Conservation (phyloP, 768 basidiomycete species). For the Tylopilus balloui region DNA sequence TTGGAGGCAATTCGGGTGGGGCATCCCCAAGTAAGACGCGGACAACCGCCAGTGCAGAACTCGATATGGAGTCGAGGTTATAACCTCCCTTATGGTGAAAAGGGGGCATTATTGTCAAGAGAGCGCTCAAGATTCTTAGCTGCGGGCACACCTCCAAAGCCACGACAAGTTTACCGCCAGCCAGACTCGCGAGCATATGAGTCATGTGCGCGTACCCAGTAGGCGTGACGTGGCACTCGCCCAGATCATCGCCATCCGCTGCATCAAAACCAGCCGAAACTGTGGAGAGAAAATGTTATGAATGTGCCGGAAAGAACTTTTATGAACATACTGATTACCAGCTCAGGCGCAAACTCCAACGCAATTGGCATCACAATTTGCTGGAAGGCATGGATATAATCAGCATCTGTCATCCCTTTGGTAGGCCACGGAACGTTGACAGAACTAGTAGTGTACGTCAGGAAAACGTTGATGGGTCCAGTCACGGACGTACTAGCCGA, state of each 20-base stretch:
- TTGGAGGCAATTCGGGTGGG: slow-evolving; percentile 67
- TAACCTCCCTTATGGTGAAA: slow-evolving; percentile 76
- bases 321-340: slow-evolving; percentile 79
- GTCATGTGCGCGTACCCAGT: slow-evolving; percentile 98
- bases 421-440: slow-evolving; percentile 96
- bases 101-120: not conserved
- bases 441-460: slow-evolving; percentile 54
- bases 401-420: slow-evolving; percentile 85
- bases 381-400: slow-evolving; percentile 96
- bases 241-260: slow-evolving; percentile 86
- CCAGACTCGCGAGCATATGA: slow-evolving; percentile 88
- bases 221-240: slow-evolving; percentile 87
- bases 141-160: slow-evolving; percentile 74
- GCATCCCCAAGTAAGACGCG: slow-evolving; percentile 85
- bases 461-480: slow-evolving; percentile 5
- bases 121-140: not conserved
- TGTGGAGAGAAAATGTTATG: slow-evolving; percentile 29
- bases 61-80: slow-evolving; percentile 83
- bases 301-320: not conserved
- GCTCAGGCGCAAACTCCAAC: slow-evolving; percentile 91
- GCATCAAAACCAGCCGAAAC: slow-evolving; percentile 99
- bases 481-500: slow-evolving; percentile 70
- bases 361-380: slow-evolving; percentile 96
- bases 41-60: slow-evolving; percentile 83
- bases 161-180: slow-evolving; percentile 84